These are phyloP conservation scores for Fusarium siculi DNA, from an alignment of 2,329 filamentous ascomycete species.

Conservation along the genomic window DNA sequence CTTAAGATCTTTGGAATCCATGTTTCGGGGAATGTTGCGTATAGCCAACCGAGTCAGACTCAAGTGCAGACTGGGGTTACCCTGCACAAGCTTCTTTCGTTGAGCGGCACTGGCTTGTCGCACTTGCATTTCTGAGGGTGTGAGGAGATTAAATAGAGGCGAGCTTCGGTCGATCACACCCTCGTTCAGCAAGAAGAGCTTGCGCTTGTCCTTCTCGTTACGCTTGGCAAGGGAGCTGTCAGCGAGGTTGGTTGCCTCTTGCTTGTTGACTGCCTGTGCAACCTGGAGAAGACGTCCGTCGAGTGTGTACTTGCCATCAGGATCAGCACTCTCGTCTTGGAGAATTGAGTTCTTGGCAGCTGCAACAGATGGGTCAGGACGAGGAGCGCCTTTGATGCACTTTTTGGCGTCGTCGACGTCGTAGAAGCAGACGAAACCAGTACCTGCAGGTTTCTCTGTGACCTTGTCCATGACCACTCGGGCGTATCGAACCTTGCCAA, in stretches of 20 bases:
- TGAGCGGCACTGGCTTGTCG: slow-evolving; percentile 88
- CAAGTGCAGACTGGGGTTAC: slow-evolving; percentile 88
- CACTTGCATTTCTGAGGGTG: slow-evolving; percentile 85
- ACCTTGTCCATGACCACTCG: slow-evolving; percentile 88
- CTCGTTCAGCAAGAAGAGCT: slow-evolving; percentile 87
- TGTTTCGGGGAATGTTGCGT: slow-evolving; percentile 86
- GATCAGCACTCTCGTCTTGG: slow-evolving; percentile 85
- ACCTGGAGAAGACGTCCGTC: slow-evolving; percentile 89
- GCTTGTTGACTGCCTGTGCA: slow-evolving; percentile 84
- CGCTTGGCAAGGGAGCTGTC: slow-evolving; percentile 72
- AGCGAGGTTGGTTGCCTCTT: slow-evolving; percentile 79
- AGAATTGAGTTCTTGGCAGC: slow-evolving; percentile 81
- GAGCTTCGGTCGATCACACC: slow-evolving; percentile 84
- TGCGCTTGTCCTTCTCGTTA: slow-evolving; percentile 86
- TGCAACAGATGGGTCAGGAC: slow-evolving; percentile 55
- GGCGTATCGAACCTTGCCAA: slow-evolving; percentile 90
- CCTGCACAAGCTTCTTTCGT: slow-evolving; percentile 88
- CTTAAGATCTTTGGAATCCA: slow-evolving; percentile 90
- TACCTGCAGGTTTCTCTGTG: slow-evolving; percentile 89
- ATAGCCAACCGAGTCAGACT: slow-evolving; percentile 90
- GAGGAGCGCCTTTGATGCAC: slow-evolving; percentile 82
- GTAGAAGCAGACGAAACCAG: slow-evolving; percentile 94
- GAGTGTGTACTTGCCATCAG: slow-evolving; percentile 86
- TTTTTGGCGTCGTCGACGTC: slow-evolving; percentile 77
- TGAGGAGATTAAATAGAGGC: slow-evolving; percentile 78